phyloP scores from a whole-genome alignment of 108 stramenopile species.

The Discostella stelligeroides region DNA sequence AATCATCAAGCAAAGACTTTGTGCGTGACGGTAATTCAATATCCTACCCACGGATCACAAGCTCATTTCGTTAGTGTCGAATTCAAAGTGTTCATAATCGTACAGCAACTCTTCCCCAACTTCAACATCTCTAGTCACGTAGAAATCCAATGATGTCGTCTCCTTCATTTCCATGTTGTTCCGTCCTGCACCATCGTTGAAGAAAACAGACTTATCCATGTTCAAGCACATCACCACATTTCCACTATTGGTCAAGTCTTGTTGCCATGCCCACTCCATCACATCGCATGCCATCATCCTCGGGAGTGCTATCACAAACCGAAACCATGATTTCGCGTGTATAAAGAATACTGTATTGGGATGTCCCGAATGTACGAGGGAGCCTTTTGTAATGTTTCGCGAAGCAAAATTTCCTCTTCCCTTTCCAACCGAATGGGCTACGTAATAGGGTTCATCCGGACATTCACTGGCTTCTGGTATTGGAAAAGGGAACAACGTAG shows the following conservation, averaged over 20 bases:
- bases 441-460: slow-evolving; percentile 6
- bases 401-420: slow-evolving; percentile 28
- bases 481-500: slow-evolving; percentile 13
- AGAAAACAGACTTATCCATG: slow-evolving; percentile 20
- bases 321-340: slow-evolving; percentile 20
- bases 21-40: too few species aligned
- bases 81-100: slow-evolving; percentile 8
- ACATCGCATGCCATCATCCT: slow-evolving; percentile 22
- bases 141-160: slow-evolving; percentile 21
- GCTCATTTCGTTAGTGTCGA: slow-evolving; percentile 12
- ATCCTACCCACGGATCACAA: slow-evolving; percentile 15
- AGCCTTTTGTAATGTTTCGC: slow-evolving; percentile 23
- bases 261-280: slow-evolving; percentile 25
- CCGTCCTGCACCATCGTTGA: slow-evolving; percentile 17
- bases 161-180: slow-evolving; percentile 23
- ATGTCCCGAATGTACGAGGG: slow-evolving; percentile 19
- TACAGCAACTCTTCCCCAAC: slow-evolving; percentile 20
- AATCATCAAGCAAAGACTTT: too few species aligned
- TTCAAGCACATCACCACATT: slow-evolving; percentile 29
- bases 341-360: slow-evolving; percentile 29
- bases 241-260: slow-evolving; percentile 29
- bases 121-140: slow-evolving; percentile 16
- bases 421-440: slow-evolving; percentile 14
- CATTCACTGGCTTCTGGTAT: slow-evolving; percentile 1
- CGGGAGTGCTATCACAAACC: slow-evolving; percentile 13